Conservation (phyloP, 2,329 filamentous ascomycete genomes). For the Pseudocercospora cruenta region DNA sequence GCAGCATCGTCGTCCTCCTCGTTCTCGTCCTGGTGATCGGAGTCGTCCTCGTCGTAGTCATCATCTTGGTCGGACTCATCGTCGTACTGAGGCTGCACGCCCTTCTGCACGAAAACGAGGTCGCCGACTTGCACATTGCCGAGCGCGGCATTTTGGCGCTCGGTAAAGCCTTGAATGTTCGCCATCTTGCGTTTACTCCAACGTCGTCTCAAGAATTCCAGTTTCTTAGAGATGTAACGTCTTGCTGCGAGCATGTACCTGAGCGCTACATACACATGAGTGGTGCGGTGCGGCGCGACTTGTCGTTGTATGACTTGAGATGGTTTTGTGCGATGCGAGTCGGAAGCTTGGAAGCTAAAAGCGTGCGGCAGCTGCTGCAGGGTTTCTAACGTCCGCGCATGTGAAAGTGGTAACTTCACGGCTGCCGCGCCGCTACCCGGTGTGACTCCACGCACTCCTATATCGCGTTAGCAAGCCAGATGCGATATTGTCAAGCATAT, state of each 20-base stretch:
- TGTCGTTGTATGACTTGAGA: background rate
- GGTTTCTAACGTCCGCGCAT: background rate
- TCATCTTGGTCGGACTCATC: slow-evolving; percentile 18
- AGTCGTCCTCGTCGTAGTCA: slow-evolving; percentile 13
- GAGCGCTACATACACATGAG: background rate
- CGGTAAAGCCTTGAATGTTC: slow-evolving; percentile 24
- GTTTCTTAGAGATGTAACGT: background rate
- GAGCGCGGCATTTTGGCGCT: slow-evolving; percentile 20
- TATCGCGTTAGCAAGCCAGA: background rate
- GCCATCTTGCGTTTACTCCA: slow-evolving; percentile 19
- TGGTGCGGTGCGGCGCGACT: background rate
- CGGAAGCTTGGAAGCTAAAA: background rate
- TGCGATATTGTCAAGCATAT: background rate
- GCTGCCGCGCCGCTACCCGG: background rate
- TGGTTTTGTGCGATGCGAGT: background rate
- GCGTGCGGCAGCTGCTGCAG: background rate
- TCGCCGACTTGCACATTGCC: slow-evolving; percentile 25
- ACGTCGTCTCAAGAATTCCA: background rate
- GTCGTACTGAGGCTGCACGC: slow-evolving; percentile 10
- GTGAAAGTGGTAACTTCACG: slow-evolving; percentile 3
- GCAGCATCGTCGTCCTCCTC: slow-evolving; percentile 16
- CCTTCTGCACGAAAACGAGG: slow-evolving; percentile 24
- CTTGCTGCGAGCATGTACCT: background rate
- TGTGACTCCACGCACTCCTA: background rate
- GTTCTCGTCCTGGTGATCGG: background rate